Evolutionary conservation across 2,329 filamentous ascomycete species (phyloP), one percentile per base, ranked within the genome.

Genomic region (Pestalotiopsis sp.): DNA sequence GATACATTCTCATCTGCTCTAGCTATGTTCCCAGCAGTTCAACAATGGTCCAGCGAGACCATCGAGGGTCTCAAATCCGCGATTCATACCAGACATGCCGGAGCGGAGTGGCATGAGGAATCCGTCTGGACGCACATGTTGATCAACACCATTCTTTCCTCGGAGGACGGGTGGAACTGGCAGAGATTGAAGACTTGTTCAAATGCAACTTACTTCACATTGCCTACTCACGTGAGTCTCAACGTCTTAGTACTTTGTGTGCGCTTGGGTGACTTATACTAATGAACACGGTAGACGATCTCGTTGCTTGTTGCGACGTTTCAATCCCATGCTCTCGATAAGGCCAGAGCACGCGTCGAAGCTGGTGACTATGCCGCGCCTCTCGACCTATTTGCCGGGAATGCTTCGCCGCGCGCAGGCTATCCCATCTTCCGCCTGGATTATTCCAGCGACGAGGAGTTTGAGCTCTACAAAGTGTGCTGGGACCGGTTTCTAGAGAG

Each of bases 401-500:
- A 9, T 62, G 27, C 2, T 36, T 25, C 9, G 3, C 17, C 23
- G 12, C n/a, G 36, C 27, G 14, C 12, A 49, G 61, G 61, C 61
- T 64, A 64, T 20, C 61, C 61, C 31, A 64, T 64, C 14, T 64
- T 49, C 61, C 61, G 39, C 20, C 36, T 64, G 39, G 61, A 64
- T 38, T 49, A 64, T 49, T 64, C 61, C n/a, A 64, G 39, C n/a
- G 61, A 64, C 49, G 41, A 41, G 12, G 38, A 49, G n/a, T 64
- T 64, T 49, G n/a, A 45, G 17, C 39, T 64, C 20, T 64, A 64
- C 39, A 64, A 64, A 20, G 20, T 14, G 11, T 64, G 17, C 61
- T 64, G 36, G 36, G 61, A 52, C 36, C 13, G 25, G 7, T 64
- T 64, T 31, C 61, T 64, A 2, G 25, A 64, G 36, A 41, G 2